Evolutionary conservation across 1,139 yeast species (phyloP), one percentile per base, ranked within the genome.

Genomic region (Suhomyces anneliseae): DNA sequence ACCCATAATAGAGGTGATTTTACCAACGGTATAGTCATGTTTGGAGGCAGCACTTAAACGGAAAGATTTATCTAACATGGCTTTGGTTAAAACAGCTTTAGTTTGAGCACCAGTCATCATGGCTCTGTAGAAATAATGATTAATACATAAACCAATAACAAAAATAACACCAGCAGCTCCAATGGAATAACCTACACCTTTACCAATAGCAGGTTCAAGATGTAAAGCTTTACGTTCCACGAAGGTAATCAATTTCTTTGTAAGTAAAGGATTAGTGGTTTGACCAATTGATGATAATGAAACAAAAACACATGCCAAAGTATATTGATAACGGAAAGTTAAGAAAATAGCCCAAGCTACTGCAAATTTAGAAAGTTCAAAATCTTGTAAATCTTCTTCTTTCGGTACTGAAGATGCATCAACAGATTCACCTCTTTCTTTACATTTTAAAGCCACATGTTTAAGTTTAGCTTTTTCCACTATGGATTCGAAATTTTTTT

Each of bases 91-190:
- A 3, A 69, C 67, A 1, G 71, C 71, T 48, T 68, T 70, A 6
- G 60, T 61, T 48, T 64, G 64, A 8, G 72, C 70, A 31, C 76
- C 66, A 6, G 69, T 76, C 56, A 82, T 64, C 65, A 79, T 76
- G 10, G 90, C 72, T 37, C 74, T 70, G 55, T 83, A 82, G 57
- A 87, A 81, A 60, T 76, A 83, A 57, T 85, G 88, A 59, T 85
- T 84, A 50, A 81, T 69, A 24, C 74, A 60, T n/a, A 85, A 51
- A 46, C 86, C 83, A 35, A 44, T 47, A 12, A 64, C 36, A 12
- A 66, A 51, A 27, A 67, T 58, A 38, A 72, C 34, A 10, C 50
- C 36, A 6, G 64, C 46, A 6, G 59, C 51, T 19, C 69, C 69
- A 27, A 66, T 44, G 6, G 69, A 59, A 43, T 64, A 66, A 7